Percentiles rank a stretch among this genome's conserved stretches.
These are phyloP conservation scores for Apiospora arundinis DNA, from an alignment of 2,329 filamentous ascomycete species.

Conservation along the genomic window DNA sequence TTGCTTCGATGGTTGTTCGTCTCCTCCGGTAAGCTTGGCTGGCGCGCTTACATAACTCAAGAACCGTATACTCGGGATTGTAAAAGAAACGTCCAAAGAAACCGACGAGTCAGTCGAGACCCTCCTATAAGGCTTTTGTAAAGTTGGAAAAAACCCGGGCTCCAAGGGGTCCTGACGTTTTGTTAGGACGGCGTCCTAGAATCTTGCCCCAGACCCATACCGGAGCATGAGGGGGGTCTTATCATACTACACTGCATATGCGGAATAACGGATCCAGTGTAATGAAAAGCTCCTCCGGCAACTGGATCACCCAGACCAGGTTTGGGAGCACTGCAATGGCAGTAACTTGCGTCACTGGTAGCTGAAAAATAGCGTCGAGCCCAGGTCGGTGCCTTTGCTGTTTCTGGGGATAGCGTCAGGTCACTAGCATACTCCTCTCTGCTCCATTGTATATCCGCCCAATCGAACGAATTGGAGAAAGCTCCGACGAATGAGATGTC, in stretches of 20 bases:
- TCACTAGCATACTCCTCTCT: background rate
- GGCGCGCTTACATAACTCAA: background rate
- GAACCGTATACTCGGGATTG: background rate
- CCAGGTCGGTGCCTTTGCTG: background rate
- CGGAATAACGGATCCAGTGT: slow-evolving; percentile 17
- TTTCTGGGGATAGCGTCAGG: background rate
- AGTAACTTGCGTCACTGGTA: slow-evolving; percentile 7
- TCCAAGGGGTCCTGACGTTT: background rate
- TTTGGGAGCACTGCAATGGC: background rate
- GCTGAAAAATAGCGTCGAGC: background rate
- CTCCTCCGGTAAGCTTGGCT: background rate
- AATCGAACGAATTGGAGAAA: background rate
- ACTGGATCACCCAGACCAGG: background rate
- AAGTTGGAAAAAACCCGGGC: background rate
- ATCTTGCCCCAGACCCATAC: slow-evolving; percentile 14
- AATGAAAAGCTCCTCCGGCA: background rate
- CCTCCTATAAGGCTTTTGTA: slow-evolving; percentile 9
- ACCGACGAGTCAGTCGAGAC: slow-evolving; percentile 9
- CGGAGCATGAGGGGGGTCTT: background rate
- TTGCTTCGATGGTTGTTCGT: background rate
- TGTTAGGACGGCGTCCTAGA: background rate
- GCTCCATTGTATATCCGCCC: background rate
- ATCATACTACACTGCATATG: background rate
- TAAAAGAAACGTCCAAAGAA: background rate
- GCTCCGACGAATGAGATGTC: background rate